Percentiles rank a stretch among this genome's conserved stretches.
Evolutionary conservation across 345 rosid species (phyloP).

Genomic region (Brassica carinata): DNA sequence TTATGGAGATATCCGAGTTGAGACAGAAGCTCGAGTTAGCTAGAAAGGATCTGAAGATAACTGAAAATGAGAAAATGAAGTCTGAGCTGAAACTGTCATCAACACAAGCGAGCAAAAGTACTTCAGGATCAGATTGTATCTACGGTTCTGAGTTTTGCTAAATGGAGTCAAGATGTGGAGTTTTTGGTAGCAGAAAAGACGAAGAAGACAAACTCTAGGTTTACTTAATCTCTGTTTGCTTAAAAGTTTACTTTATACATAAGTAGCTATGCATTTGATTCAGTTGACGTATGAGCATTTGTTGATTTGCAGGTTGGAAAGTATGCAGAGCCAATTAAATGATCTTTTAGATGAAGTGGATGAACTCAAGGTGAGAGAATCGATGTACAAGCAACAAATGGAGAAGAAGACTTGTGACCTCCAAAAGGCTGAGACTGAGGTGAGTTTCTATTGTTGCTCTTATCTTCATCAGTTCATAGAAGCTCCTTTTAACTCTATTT

Average conservation of each 20-base stretch:
- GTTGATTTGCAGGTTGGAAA: slow-evolving; percentile 54
- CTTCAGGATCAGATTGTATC: slow-evolving; percentile 50
- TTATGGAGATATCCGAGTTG: slow-evolving; percentile 39
- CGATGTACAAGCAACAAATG: slow-evolving; percentile 55
- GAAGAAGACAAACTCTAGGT: slow-evolving; percentile 51
- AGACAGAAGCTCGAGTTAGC: slow-evolving; percentile 44
- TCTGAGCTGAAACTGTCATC: slow-evolving; percentile 34
- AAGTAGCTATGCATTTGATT: slow-evolving; percentile 6
- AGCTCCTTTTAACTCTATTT: not conserved
- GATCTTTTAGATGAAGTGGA: slow-evolving; percentile 48
- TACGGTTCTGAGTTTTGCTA: slow-evolving; percentile 34
- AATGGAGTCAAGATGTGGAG: slow-evolving; percentile 43
- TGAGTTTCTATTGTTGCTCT: slow-evolving; percentile 29
- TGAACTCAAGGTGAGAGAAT: slow-evolving; percentile 43
- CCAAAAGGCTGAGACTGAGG: slow-evolving; percentile 88
- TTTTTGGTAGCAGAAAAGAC: slow-evolving; percentile 40
- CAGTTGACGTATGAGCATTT: slow-evolving; percentile 1
- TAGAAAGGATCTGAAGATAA: slow-evolving; percentile 41
- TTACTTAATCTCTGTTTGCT: slow-evolving; percentile 4
- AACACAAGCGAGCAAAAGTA: slow-evolving; percentile 48
- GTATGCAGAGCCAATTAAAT: slow-evolving; percentile 45
- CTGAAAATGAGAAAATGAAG: slow-evolving; percentile 45
- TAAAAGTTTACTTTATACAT: not conserved
- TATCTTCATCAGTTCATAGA: not conserved
- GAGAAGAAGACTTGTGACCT: slow-evolving; percentile 63